Evolutionary conservation across 1,284 basidiomycete genomes (phyloP).

Genomic region (Sanghuangporus sanghuang): DNA sequence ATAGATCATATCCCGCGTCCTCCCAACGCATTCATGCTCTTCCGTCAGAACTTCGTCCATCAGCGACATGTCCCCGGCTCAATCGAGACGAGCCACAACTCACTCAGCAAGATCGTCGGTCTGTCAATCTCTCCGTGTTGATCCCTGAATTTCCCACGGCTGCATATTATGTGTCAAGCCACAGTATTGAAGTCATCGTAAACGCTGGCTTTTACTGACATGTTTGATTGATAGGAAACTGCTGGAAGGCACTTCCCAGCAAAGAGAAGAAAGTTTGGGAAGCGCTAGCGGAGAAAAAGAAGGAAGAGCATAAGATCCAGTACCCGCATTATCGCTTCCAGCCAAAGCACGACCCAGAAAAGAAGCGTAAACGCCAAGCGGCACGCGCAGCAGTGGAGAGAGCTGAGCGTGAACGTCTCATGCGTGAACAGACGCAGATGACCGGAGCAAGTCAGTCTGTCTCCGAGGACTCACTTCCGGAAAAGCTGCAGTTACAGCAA

Average conservation of each 20-base stretch:
- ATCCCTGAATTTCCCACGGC: not conserved
- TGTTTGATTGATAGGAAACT: constrained; percentile 42
- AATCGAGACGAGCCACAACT: constrained; percentile 80
- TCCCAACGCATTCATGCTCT: constrained; percentile 92
- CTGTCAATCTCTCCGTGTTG: constrained; percentile 21
- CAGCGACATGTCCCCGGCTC: constrained; percentile 77
- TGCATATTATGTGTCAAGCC: not conserved
- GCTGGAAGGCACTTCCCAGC: constrained; percentile 60
- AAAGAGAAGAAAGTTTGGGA: constrained; percentile 69
- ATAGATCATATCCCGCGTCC: constrained; percentile 82
- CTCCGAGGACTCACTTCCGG: not conserved
- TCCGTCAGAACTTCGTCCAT: constrained; percentile 82
- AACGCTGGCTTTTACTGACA: not conserved
- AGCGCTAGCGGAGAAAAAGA: constrained; percentile 56
- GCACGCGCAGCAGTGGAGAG: constrained; percentile 25
- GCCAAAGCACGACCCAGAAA: constrained; percentile 54
- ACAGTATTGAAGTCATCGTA: not conserved
- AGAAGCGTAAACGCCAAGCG: constrained; percentile 20
- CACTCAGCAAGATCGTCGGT: constrained; percentile 71
- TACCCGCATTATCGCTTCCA: constrained; percentile 71
- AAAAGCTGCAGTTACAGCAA: not conserved
- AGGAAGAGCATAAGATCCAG: constrained; percentile 55
- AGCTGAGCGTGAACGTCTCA: constrained; percentile 8
- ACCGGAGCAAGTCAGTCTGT: not conserved
- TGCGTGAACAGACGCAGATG: not conserved